Conservation (phyloP, 441 rosid species). For the Pelargonium cotyledonis region DNA sequence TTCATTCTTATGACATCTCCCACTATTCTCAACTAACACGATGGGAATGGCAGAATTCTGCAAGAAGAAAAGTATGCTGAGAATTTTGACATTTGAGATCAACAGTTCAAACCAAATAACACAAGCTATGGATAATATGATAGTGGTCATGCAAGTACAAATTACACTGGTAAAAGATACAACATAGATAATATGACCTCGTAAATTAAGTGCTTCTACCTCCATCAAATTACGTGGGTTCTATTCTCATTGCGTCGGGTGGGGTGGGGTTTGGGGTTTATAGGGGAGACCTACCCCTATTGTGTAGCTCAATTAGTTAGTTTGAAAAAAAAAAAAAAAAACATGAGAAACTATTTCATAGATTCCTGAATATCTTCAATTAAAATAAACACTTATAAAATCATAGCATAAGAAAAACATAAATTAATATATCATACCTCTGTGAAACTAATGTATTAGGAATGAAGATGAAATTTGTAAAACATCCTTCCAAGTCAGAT, state of each 20-base stretch:
- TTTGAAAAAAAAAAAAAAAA: too few species aligned
- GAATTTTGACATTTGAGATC: neutral
- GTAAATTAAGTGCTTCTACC: too few species aligned
- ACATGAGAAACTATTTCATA: too few species aligned
- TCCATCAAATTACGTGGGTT: too few species aligned
- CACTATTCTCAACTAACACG: conserved; percentile 85
- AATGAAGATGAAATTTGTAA: neutral
- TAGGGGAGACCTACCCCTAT: too few species aligned
- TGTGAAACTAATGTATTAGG: neutral
- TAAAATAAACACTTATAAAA: too few species aligned
- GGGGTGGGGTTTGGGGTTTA: too few species aligned
- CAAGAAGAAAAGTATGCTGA: conserved; percentile 10
- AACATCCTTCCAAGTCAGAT: neutral
- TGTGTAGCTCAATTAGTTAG: too few species aligned
- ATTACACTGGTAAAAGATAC: neutral
- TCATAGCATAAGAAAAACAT: neutral
- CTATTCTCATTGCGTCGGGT: too few species aligned
- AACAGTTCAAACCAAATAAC: neutral
- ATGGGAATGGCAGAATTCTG: conserved; percentile 55
- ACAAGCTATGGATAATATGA: neutral
- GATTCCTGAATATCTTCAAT: too few species aligned
- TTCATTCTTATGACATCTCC: conserved; percentile 90
- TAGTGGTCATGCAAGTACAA: neutral
- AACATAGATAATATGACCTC: too few species aligned
- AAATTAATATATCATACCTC: neutral